A percentile compares a stretch with the other conserved stretches of the same genome.
Evolutionary conservation across 1,139 yeast genomes (phyloP).

Genomic region (Blastobotrys ciferrii): DNA sequence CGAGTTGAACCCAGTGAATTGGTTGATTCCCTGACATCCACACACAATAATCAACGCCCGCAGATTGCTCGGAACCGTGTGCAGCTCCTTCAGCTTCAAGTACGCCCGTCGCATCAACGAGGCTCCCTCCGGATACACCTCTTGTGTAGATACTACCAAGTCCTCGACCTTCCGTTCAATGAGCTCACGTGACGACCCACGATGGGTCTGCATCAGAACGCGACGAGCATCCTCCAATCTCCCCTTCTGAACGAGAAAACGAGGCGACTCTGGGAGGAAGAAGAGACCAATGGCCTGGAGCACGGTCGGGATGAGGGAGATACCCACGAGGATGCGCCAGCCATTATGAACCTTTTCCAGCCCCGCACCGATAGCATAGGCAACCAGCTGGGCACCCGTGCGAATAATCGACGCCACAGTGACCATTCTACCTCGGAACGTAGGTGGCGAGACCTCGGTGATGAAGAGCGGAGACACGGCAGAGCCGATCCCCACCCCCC

Average conservation of each 20-base stretch:
- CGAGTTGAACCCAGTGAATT: slow-evolving; percentile 92
- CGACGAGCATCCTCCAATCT: slow-evolving; percentile 58
- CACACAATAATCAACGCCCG: slow-evolving; percentile 87
- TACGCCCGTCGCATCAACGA: slow-evolving; percentile 16
- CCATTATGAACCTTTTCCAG: slow-evolving; percentile 71
- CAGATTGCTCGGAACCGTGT: slow-evolving; percentile 70
- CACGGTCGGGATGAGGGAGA: slow-evolving; percentile 84
- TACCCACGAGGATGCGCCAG: slow-evolving; percentile 90
- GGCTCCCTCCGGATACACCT: slow-evolving; percentile 22
- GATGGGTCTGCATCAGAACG: slow-evolving; percentile 55
- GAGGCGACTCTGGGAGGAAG: slow-evolving; percentile 93
- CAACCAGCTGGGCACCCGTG: slow-evolving; percentile 90
- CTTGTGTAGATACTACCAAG: slow-evolving; percentile 26
- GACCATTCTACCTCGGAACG: slow-evolving; percentile 75
- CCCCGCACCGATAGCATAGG: slow-evolving; percentile 93
- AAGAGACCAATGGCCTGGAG: slow-evolving; percentile 71
- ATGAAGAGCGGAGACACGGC: slow-evolving; percentile 87
- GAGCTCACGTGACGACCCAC: slow-evolving; percentile 32
- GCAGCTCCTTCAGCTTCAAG: slow-evolving; percentile 57
- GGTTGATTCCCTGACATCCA: slow-evolving; percentile 93
- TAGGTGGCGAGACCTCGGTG: slow-evolving; percentile 87
- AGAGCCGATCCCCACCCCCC: slow-evolving; percentile 94
- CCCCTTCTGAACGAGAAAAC: slow-evolving; percentile 76
- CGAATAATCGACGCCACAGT: slow-evolving; percentile 63
- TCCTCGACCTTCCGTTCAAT: slow-evolving; percentile 29